Conservation (phyloP, 2,329 filamentous ascomycete species). For the Elsinoe perseae region DNA sequence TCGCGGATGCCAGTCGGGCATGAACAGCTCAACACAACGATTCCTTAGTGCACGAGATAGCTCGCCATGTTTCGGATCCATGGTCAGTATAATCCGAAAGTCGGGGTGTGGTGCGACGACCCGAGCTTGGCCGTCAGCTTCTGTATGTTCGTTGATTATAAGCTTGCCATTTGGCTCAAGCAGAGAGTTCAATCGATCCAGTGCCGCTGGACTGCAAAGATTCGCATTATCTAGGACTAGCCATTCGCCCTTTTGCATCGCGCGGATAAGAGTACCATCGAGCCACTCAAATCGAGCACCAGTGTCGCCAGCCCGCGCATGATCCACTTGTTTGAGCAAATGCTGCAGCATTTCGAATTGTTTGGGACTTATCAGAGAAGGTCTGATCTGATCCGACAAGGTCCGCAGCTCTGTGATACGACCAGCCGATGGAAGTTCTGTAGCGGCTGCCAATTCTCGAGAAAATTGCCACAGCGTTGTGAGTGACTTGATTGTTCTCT, state of each 20-base stretch:
- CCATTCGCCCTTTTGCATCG: slow-evolving; percentile 80
- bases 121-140: slow-evolving; percentile 69
- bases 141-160: slow-evolving; percentile 88
- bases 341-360: no score
- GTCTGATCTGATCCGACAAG: no score
- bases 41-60: slow-evolving; percentile 95
- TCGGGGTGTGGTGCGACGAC: slow-evolving; percentile 73
- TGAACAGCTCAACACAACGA: slow-evolving; percentile 79
- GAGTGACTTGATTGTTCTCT: no score
- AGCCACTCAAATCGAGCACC: slow-evolving; percentile 91
- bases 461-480: no score
- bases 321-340: no score
- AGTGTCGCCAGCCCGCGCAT: slow-evolving; percentile 31
- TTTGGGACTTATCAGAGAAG: no score
- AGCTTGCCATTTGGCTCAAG: slow-evolving; percentile 83
- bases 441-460: no score
- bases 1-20: slow-evolving; percentile 34
- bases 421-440: no score
- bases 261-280: slow-evolving; percentile 83
- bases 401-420: no score
- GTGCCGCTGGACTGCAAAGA: slow-evolving; percentile 85
- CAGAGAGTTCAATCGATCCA: slow-evolving; percentile 89
- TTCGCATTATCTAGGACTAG: slow-evolving; percentile 95
- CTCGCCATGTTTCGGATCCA: slow-evolving; percentile 87
- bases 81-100: slow-evolving; percentile 88